phyloP scores from a whole-genome alignment of 192 early-diverging fungal genomes.

The Podila verticillata region DNA sequence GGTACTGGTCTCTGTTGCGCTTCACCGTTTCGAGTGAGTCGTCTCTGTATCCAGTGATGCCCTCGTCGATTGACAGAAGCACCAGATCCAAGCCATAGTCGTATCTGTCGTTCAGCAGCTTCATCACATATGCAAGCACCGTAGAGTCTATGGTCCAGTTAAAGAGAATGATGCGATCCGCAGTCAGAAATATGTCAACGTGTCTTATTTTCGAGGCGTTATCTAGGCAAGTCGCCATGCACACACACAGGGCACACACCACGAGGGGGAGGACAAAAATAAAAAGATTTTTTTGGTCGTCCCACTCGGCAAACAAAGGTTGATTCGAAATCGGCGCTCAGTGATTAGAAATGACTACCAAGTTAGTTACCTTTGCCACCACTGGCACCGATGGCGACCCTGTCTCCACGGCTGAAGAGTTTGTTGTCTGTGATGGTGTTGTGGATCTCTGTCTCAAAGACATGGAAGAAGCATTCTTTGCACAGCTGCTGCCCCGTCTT shows the following conservation, averaged over 20 bases:
- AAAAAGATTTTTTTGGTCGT: too few relatives aligned
- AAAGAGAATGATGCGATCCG: too few relatives aligned
- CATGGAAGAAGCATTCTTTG: conserved; percentile 89
- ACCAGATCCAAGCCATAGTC: conserved; percentile 91
- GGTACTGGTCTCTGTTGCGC: conserved; percentile 93
- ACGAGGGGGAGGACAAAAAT: too few relatives aligned
- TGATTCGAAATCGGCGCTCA: not conserved
- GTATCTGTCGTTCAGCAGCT: conserved; percentile 91
- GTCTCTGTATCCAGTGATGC: conserved; percentile 97
- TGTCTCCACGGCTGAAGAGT: conserved; percentile 87
- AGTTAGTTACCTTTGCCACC: conserved; percentile 82
- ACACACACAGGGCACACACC: not conserved
- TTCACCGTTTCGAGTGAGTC: conserved; percentile 99
- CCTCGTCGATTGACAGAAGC: conserved; percentile 96
- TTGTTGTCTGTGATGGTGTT: conserved; percentile 85
- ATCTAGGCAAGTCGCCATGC: not conserved
- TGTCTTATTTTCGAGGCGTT: not conserved
- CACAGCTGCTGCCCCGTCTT: conserved; percentile 93
- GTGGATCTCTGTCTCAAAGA: conserved; percentile 95
- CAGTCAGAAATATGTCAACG: too few relatives aligned
- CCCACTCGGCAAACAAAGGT: not conserved
- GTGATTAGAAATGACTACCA: not conserved
- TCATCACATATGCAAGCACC: conserved; percentile 95
- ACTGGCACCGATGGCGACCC: conserved; percentile 94
- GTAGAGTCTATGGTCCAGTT: conserved; percentile 78